A percentile compares a stretch with the other conserved stretches of the same genome.
Evolutionary conservation across 2,329 filamentous ascomycete species (phyloP).

Genomic region (Rhynchosporium graminicola): DNA sequence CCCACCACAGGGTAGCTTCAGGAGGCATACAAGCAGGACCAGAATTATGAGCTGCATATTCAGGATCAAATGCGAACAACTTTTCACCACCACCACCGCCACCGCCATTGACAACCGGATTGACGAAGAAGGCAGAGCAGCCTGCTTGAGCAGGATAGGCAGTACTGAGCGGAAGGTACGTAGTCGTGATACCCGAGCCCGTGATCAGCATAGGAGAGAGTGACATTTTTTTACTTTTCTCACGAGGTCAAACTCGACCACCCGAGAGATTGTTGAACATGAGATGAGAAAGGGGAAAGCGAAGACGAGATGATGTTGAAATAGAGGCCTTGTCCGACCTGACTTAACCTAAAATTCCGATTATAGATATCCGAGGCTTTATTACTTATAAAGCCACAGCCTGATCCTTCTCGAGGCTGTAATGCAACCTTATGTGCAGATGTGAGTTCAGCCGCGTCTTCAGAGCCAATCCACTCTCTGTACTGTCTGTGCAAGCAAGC

Average conservation of each 20-base stretch:
- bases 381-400: constrained; percentile 5
- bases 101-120: not conserved
- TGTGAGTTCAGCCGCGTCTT: constrained; percentile 9
- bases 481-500: too few species aligned
- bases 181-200: constrained; percentile 19
- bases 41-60: constrained; percentile 4
- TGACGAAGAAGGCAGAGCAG: constrained; percentile 22
- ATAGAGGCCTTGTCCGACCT: constrained; percentile 11
- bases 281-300: not conserved
- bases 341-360: not conserved
- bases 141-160: constrained; percentile 9
- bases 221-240: constrained; percentile 3
- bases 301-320: constrained; percentile 13
- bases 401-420: not conserved
- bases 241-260: constrained; percentile 10
- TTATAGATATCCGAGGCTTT: not conserved
- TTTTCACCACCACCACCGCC: not conserved
- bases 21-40: constrained; percentile 14
- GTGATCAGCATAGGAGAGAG: constrained; percentile 16
- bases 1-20: constrained; percentile 19
- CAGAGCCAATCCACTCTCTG: not conserved
- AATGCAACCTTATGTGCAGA: constrained; percentile 1
- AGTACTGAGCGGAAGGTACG: constrained; percentile 24
- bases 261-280: constrained; percentile 1
- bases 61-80: constrained; percentile 18